A percentile compares a stretch with the other conserved stretches of the same genome.
These are phyloP conservation scores for Aspergillus terreus DNA, from an alignment of 2,329 filamentous ascomycete species.

Conservation along the genomic window DNA sequence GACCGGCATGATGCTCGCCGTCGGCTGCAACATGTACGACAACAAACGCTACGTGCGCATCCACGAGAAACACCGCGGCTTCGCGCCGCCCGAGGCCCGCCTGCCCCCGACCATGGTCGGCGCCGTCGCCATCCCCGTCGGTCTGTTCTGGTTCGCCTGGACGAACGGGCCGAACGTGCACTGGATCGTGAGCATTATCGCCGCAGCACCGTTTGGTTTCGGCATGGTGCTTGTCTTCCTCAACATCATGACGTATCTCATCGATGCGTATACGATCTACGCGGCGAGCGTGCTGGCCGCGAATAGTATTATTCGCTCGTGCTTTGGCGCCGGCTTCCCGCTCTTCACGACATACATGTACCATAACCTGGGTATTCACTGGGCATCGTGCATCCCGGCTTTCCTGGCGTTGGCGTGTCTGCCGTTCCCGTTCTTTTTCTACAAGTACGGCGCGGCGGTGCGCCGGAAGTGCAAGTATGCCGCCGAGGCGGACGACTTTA, in stretches of 20 bases:
- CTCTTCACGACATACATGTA: conserved; percentile 43
- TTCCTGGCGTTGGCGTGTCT: conserved; percentile 36
- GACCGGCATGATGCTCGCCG: conserved; percentile 26
- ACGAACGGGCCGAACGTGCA: conserved; percentile 29
- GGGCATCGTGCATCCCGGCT: conserved; percentile 38
- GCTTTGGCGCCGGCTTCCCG: conserved; percentile 42
- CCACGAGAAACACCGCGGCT: conserved; percentile 17
- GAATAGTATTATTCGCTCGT: conserved; percentile 39
- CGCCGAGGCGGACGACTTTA: conserved; percentile 27
- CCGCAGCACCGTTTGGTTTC: conserved; percentile 29
- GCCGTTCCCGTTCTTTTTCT: conserved; percentile 38
- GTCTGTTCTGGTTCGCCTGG: conserved; percentile 33
- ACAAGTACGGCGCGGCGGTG: conserved; percentile 32
- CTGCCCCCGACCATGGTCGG: conserved; percentile 25
- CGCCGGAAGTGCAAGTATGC: conserved; percentile 36
- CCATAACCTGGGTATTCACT: conserved; percentile 37
- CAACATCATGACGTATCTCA: conserved; percentile 33
- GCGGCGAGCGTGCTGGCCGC: conserved; percentile 35
- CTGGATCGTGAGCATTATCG: conserved; percentile 31
- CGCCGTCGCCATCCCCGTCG: conserved; percentile 22
- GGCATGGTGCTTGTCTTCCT: conserved; percentile 33
- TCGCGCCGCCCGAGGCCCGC: conserved; percentile 24
- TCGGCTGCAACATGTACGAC: conserved; percentile 24
- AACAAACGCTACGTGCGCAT: conserved; percentile 9
- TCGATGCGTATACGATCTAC: conserved; percentile 35